Percentiles rank a stretch among this genome's conserved stretches.
Conservation (phyloP, 1,284 basidiomycete species). For the Cronartium quercuum region DNA sequence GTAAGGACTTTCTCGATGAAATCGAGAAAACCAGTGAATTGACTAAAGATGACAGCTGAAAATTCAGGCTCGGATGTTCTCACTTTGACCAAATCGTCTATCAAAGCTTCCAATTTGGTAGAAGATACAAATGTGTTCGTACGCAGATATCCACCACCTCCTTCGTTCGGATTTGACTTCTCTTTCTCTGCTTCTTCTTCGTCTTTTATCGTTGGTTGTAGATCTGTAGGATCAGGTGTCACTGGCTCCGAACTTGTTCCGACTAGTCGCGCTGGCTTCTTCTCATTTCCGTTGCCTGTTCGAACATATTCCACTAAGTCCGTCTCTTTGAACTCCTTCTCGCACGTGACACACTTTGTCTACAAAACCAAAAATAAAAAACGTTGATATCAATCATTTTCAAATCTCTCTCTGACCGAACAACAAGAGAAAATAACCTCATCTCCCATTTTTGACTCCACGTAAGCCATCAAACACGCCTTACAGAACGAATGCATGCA, state of each 20-base stretch:
- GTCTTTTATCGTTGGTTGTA: not conserved
- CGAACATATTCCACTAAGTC: constrained; percentile 31
- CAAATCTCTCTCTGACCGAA: not conserved
- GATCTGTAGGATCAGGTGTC: not conserved
- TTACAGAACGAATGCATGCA: constrained; percentile 38
- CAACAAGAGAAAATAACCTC: too few relatives aligned
- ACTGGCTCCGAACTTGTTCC: not conserved
- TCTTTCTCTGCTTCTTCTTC: constrained; percentile 13
- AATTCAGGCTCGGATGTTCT: constrained; percentile 34
- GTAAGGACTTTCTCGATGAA: constrained; percentile 21
- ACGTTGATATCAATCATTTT: not conserved
- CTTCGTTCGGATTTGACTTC: not conserved
- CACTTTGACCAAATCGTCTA: constrained; percentile 16
- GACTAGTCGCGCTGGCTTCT: not conserved
- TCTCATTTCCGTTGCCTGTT: not conserved
- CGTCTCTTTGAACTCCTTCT: constrained; percentile 9
- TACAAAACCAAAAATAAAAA: not conserved
- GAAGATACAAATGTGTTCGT: constrained; percentile 26
- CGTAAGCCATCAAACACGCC: constrained; percentile 15
- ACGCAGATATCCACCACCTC: constrained; percentile 11
- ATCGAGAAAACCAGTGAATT: constrained; percentile 52
- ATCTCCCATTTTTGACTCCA: constrained; percentile 34
- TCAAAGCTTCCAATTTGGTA: constrained; percentile 34
- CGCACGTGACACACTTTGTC: constrained; percentile 12
- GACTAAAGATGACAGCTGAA: constrained; percentile 50